Evolutionary conservation across 345 rosid species (phyloP).

Genomic region (Linum trigynum): DNA sequence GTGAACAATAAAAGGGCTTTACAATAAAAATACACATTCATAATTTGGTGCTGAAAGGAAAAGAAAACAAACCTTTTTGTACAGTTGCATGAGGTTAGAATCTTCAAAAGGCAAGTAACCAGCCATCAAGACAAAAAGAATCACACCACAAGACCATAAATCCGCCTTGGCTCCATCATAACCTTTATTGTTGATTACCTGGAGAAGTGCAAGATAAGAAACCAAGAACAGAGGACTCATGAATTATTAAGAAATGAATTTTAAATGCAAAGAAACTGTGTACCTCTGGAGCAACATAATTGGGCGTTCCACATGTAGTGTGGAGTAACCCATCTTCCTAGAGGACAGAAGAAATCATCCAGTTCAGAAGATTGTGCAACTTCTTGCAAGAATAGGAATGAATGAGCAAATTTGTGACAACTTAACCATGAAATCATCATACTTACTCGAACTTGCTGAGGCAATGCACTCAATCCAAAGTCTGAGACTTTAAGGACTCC

Average conservation of each 20-base stretch:
- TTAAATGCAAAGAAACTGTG: neutral
- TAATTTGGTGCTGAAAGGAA: neutral
- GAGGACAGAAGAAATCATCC: slow-evolving; percentile 9
- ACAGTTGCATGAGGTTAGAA: slow-evolving; percentile 63
- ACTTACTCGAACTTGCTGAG: slow-evolving; percentile 98
- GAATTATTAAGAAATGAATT: neutral
- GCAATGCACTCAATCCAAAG: slow-evolving; percentile 95
- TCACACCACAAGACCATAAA: slow-evolving; percentile 98
- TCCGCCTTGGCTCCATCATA: slow-evolving; percentile 98
- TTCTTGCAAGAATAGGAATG: neutral
- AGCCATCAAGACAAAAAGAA: slow-evolving; percentile 95
- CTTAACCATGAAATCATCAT: slow-evolving; percentile 5
- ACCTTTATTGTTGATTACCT: slow-evolving; percentile 96
- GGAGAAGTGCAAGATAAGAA: slow-evolving; percentile 10
- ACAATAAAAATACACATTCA: no score
- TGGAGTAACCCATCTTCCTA: slow-evolving; percentile 98
- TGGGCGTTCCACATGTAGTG: slow-evolving; percentile 98
- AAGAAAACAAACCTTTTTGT: slow-evolving; percentile 52
- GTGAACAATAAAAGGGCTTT: no score
- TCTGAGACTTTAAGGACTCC: slow-evolving; percentile 88
- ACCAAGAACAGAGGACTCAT: slow-evolving; percentile 3
- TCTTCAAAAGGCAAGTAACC: slow-evolving; percentile 96
- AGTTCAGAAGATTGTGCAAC: neutral
- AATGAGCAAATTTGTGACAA: neutral
- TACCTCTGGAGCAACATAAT: slow-evolving; percentile 99